Evolutionary conservation across 1,139 yeast species (phyloP), one percentile per base, ranked within the genome.

Genomic region (Taphrina flavorubra): DNA sequence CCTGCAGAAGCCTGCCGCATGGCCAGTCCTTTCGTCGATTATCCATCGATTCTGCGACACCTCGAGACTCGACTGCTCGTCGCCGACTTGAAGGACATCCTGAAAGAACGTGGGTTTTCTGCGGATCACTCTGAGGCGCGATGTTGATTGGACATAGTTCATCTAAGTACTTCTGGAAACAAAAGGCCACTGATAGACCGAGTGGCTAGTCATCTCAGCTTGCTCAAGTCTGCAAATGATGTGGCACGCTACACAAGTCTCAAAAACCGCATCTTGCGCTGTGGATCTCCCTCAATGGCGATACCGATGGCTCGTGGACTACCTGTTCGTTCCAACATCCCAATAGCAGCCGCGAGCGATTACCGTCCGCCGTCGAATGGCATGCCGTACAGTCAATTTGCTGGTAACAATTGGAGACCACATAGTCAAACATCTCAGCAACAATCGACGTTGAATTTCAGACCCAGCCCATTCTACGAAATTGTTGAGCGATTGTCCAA

Each of bases 381-480:
- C 34, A 39, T 56, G 60, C 60, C 60, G 16, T 16, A 42, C 13
- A 6, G 36, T 55, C 34, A 47, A 14, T 10, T 40, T 47, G 60
- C 62, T 13, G 53, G 47, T 1, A 37, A 14, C 42, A 37, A 34
- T 36, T 37, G 58, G 40, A 16, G 42, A 6, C 58, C 58, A n/a
- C 58, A 34, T 14, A 20, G 16, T 1, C 25, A 16, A 11, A 25
- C 6, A 25, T 20, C 18, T 31, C 44, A 31, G 61, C 64, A 44
- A 47, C 65, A 58, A 34, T 55, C 51, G 49, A 39, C 47, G 7
- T 36, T 68, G 31, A 55, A 56, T 25, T 77, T 77, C 69, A 71
- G 69, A 46, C 69, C 72, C 16, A 74, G 77, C 51, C 79, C 81
- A 5, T 78, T 78, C 65, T 78, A 75, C 66, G 61, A 58, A 10